These are phyloP conservation scores for Pseudoperonospora humuli DNA, from an alignment of 352 stramenopile species.

Conservation along the genomic window DNA sequence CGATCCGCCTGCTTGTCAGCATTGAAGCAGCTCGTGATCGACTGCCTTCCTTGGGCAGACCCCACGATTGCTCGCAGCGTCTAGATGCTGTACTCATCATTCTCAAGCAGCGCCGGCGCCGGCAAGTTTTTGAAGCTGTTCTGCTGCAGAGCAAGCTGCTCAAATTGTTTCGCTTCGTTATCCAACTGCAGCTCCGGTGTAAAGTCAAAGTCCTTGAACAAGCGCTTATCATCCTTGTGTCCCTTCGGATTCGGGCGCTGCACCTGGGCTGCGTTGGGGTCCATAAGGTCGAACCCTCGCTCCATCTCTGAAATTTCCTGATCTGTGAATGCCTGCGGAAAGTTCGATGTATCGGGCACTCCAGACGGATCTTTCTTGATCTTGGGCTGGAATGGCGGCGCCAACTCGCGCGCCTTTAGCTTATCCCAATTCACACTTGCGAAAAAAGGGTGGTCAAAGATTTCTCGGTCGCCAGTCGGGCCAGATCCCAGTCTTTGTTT, in stretches of 20 bases:
- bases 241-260: constrained; percentile 44
- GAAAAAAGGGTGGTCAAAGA: constrained; percentile 85
- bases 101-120: constrained; percentile 57
- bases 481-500: constrained; percentile 75
- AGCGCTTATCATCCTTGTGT: constrained; percentile 61
- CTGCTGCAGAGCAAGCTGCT: constrained; percentile 70
- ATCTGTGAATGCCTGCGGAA: constrained; percentile 78
- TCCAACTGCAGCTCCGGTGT: constrained; percentile 75
- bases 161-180: constrained; percentile 78
- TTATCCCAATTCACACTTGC: constrained; percentile 76
- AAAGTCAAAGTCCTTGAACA: constrained; percentile 86
- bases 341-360: constrained; percentile 79
- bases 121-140: constrained; percentile 83
- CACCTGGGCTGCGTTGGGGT: constrained; percentile 51
- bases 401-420: constrained; percentile 68
- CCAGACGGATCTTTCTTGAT: constrained; percentile 63
- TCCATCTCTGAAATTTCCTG: constrained; percentile 85
- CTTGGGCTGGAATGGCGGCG: constrained; percentile 81
- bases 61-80: constrained; percentile 5
- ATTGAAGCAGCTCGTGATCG: too few relatives aligned
- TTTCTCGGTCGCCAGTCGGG: constrained; percentile 66
- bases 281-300: constrained; percentile 58
- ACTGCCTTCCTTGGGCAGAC: constrained; percentile 26
- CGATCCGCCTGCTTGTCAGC: too few relatives aligned
- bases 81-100: constrained; percentile 81